Evolutionary conservation across 2,329 filamentous ascomycete genomes (phyloP).

Genomic region (Claviceps sp.): DNA sequence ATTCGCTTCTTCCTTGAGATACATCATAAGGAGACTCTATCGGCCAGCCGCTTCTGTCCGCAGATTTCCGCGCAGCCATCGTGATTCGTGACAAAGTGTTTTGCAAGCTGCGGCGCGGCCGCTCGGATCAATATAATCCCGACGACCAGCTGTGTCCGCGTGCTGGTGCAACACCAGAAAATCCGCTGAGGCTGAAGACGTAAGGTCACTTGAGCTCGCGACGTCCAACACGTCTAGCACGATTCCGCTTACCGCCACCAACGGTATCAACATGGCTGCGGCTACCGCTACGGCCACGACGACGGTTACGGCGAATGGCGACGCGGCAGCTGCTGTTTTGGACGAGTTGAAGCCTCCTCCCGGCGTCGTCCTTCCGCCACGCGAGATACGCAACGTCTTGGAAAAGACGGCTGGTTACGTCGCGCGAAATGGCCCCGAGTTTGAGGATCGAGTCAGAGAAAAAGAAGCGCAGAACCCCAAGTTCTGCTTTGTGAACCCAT

Average conservation of each 20-base stretch:
- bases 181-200: neutral
- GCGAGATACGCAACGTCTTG: slow-evolving; percentile 69
- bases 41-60: neutral
- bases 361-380: slow-evolving; percentile 79
- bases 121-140: neutral
- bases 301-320: slow-evolving; percentile 33
- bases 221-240: neutral
- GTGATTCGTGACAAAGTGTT: neutral
- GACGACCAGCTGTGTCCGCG: neutral
- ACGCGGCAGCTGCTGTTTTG: slow-evolving; percentile 35
- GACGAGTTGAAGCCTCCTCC: slow-evolving; percentile 66
- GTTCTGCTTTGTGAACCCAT: slow-evolving; percentile 70
- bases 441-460: slow-evolving; percentile 74
- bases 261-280: slow-evolving; percentile 15
- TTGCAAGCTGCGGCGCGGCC: neutral
- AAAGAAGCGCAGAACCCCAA: slow-evolving; percentile 79
- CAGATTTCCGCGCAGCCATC: neutral
- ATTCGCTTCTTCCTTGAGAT: too few species aligned
- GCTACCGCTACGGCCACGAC: slow-evolving; percentile 13
- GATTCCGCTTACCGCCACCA: slow-evolving; percentile 6
- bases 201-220: neutral
- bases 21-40: neutral
- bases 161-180: neutral
- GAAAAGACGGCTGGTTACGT: slow-evolving; percentile 95
- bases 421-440: slow-evolving; percentile 50